Conservation (phyloP, 768 basidiomycete species). For the Cubamyces sp. region DNA sequence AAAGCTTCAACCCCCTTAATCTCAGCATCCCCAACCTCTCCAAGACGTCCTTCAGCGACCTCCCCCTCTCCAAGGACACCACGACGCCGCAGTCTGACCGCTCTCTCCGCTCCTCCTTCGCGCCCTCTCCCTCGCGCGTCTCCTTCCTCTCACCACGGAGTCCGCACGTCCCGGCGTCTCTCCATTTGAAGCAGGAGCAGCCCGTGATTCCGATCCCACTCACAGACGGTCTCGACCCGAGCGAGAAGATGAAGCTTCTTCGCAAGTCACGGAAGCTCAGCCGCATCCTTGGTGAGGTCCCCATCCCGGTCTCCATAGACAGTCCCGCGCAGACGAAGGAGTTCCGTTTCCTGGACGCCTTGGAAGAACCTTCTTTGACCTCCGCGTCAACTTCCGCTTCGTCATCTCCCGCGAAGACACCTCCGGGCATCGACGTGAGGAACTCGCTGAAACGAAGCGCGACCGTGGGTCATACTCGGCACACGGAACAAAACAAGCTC, state of each 20-base stretch:
- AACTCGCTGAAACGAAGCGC: slow-evolving; percentile 26
- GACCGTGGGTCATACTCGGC: slow-evolving; percentile 24
- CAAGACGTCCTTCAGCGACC: not conserved
- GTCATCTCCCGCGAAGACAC: not conserved
- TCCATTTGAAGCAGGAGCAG: slow-evolving; percentile 32
- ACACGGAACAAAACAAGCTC: slow-evolving; percentile 13
- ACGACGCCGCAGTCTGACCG: slow-evolving; percentile 1
- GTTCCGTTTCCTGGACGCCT: slow-evolving; percentile 9
- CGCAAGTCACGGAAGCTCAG: slow-evolving; percentile 49
- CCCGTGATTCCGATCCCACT: slow-evolving; percentile 15
- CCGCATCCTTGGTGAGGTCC: slow-evolving; percentile 45
- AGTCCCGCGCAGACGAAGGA: slow-evolving; percentile 6
- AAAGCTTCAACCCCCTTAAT: slow-evolving; percentile 20
- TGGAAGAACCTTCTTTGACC: slow-evolving; percentile 21
- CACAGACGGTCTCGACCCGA: slow-evolving; percentile 38
- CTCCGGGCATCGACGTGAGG: not conserved
- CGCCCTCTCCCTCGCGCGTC: slow-evolving; percentile 9
- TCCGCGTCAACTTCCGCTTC: slow-evolving; percentile 18
- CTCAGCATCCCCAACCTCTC: slow-evolving; percentile 15
- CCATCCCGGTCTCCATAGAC: slow-evolving; percentile 25
- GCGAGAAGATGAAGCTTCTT: slow-evolving; percentile 43
- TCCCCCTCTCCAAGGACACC: slow-evolving; percentile 1
- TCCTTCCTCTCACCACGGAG: slow-evolving; percentile 25
- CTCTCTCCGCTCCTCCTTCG: slow-evolving; percentile 2
- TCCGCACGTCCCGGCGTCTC: slow-evolving; percentile 14